Evolutionary conservation across 345 rosid species (phyloP).

Genomic region (Corchorus capsularis): DNA sequence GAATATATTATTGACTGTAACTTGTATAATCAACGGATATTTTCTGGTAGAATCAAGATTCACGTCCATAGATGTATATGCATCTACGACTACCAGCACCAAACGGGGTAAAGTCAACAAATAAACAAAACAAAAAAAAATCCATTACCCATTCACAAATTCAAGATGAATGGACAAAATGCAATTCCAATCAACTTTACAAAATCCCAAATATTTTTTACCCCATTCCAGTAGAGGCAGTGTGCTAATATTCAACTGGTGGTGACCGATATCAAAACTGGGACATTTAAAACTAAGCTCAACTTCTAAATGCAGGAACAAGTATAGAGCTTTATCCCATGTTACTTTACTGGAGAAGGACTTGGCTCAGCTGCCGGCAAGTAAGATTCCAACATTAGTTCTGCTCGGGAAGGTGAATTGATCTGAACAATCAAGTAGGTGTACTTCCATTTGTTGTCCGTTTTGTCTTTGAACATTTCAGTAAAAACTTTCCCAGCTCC

Average conservation of each 20-base stretch:
- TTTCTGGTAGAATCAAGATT: not conserved
- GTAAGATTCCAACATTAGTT: conserved; percentile 84
- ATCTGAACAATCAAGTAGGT: conserved; percentile 83
- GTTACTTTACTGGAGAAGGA: not conserved
- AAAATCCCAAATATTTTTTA: not conserved
- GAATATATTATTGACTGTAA: conserved; percentile 7
- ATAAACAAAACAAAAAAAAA: not conserved
- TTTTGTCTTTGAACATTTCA: conserved; percentile 90
- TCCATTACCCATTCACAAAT: not conserved
- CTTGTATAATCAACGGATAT: not conserved
- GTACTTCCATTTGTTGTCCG: conserved; percentile 83
- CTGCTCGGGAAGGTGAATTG: conserved; percentile 63
- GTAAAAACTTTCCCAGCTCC: conserved; percentile 91
- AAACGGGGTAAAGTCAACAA: not conserved
- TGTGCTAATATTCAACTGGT: not conserved
- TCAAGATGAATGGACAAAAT: not conserved
- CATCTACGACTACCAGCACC: not conserved
- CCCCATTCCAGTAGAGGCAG: not conserved
- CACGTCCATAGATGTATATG: not conserved
- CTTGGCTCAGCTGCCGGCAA: conserved; percentile 46
- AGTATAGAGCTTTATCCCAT: not conserved
- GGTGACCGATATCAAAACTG: conserved; percentile 1
- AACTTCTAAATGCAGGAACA: conserved; percentile 1
- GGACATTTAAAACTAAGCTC: conserved; percentile 15
- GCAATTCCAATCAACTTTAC: conserved; percentile 4